Conservation (phyloP, 2,329 filamentous ascomycete genomes). For the Alternaria gaisen region DNA sequence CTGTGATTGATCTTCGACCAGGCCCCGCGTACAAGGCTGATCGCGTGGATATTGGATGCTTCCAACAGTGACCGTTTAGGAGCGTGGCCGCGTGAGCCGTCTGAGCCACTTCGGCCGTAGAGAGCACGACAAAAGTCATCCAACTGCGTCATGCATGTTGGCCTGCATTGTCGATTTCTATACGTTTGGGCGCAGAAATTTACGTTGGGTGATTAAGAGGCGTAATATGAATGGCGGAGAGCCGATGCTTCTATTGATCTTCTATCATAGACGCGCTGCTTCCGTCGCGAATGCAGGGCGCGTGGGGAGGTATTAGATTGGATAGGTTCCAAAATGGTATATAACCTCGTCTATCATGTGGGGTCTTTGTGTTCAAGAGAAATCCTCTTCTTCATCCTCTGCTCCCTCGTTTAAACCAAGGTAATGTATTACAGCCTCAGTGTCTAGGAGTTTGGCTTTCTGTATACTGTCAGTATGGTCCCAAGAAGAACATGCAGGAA, state of each 20-base stretch:
- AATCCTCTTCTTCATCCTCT: constrained; percentile 43
- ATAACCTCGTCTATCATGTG: constrained; percentile 24
- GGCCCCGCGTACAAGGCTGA: constrained; percentile 24
- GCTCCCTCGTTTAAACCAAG: constrained; percentile 39
- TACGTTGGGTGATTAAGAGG: not conserved
- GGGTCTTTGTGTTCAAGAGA: constrained; percentile 33
- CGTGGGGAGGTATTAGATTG: constrained; percentile 32
- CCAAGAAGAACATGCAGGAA: constrained; percentile 7
- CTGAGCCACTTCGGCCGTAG: constrained; percentile 24
- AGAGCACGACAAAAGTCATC: constrained; percentile 13
- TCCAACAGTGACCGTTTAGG: constrained; percentile 19
- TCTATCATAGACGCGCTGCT: constrained; percentile 21
- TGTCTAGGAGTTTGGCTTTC: constrained; percentile 46
- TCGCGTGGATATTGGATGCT: constrained; percentile 10
- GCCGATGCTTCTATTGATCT: constrained; percentile 26
- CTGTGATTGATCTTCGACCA: constrained; percentile 26
- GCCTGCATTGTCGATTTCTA: constrained; percentile 9
- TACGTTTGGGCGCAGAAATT: constrained; percentile 4
- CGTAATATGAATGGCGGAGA: constrained; percentile 18
- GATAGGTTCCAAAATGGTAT: constrained; percentile 23
- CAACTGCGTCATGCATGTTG: constrained; percentile 22
- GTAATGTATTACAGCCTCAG: constrained; percentile 44
- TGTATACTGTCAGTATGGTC: constrained; percentile 30
- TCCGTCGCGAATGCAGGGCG: constrained; percentile 17
- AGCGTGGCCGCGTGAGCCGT: constrained; percentile 32